phyloP scores from a whole-genome alignment of 257 asterid genomes.

The Petunia secreta region DNA sequence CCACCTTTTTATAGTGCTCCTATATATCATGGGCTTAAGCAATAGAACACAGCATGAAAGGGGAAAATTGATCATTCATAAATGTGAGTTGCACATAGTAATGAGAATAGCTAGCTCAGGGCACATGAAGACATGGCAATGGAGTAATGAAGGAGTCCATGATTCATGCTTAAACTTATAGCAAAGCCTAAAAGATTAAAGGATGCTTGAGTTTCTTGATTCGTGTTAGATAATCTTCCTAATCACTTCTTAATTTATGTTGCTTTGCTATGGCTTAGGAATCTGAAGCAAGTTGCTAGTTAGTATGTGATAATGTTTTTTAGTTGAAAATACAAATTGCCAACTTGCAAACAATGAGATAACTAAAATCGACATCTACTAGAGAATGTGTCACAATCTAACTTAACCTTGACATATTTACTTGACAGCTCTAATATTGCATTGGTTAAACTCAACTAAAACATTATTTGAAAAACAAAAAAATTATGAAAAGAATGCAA shows the following conservation, averaged over 20 bases:
- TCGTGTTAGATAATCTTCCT: not conserved
- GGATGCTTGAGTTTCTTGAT: slow-evolving; percentile 13
- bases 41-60: not conserved
- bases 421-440: no score
- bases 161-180: slow-evolving; percentile 16
- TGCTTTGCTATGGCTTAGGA: no score
- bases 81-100: not conserved
- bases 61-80: not conserved
- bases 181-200: slow-evolving; percentile 18
- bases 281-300: not conserved
- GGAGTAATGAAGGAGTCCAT: slow-evolving; percentile 17
- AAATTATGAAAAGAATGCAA: not conserved
- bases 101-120: slow-evolving; percentile 12
- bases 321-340: not conserved
- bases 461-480: not conserved
- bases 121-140: slow-evolving; percentile 29
- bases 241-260: not conserved
- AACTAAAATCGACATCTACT: no score
- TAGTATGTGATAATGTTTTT: not conserved
- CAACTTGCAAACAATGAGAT: slow-evolving; percentile 7
- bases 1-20: not conserved
- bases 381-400: no score
- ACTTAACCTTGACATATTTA: no score
- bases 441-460: not conserved
- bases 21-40: not conserved